Evolutionary conservation across 306 rosid genomes (phyloP), one percentile per base, ranked within the genome.

Genomic region (Neltuma alba): DNA sequence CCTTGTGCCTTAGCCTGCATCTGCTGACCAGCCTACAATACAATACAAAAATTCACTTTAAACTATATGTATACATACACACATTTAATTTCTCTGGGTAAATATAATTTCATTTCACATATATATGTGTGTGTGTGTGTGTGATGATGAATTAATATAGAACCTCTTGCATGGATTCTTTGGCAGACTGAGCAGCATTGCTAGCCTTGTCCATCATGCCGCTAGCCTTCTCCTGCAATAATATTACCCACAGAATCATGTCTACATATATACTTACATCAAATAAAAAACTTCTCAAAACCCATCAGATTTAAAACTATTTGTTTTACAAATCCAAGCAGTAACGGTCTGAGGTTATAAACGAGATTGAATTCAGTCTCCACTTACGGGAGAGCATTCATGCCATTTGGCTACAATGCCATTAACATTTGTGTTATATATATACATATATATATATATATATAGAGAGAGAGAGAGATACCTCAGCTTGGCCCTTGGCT

Each of bases 1-100:
- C 90, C 97, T 65, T 85, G 86, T 21, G 91, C 93, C 79, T 81
- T 45, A 10, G 88, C 88, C 83, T 52, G 67, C 74, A 90, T 11
- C 48, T 83, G 90, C 38, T 84, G 78, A 27, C 97, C 94, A 3
- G 90, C 83, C 85, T 90, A 40, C 1, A 58, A 6, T 5, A 23
- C 20, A 28, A 61, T 1, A 30, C 21, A 61, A 2, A 14, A 9
- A 9, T 9, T 61, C 30, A 58, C 65, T 61, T 61, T 30, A 9
- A 52, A 52, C 58, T 7, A n/a, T 5, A 18, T 1, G n/a, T n/a
- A n/a, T n/a, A n/a, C n/a, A n/a, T n/a, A n/a, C n/a, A n/a, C n/a
- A 48, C 55, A 48, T 23, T 3, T 9, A 9, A 42, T 48, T 48
- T 48, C 55, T 48, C 9, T 18, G 55, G 15, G 3, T 11, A 41